Evolutionary conservation across 495 filamentous ascomycete genomes (phyloP).

Genomic region (Entonaema liquescens): DNA sequence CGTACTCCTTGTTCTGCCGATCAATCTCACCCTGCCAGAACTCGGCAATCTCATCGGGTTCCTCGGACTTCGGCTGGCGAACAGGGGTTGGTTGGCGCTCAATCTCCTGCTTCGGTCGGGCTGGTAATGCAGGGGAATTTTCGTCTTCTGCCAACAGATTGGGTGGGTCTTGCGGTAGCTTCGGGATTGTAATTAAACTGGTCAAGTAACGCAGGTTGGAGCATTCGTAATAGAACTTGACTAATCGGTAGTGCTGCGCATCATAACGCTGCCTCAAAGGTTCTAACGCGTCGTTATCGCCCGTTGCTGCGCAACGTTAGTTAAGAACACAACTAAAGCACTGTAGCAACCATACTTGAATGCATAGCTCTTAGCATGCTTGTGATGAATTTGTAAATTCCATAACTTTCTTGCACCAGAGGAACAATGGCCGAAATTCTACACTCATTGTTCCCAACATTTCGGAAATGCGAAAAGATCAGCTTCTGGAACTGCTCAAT

Average conservation of each 20-base stretch:
- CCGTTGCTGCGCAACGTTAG: slow-evolving; percentile 70
- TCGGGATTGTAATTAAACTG: slow-evolving; percentile 93
- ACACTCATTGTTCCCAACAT: slow-evolving; percentile 92
- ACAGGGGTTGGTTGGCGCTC: slow-evolving; percentile 71
- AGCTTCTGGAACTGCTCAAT: slow-evolving; percentile 98
- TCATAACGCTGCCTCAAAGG: slow-evolving; percentile 89
- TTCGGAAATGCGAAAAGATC: slow-evolving; percentile 94
- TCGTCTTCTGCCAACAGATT: slow-evolving; percentile 87
- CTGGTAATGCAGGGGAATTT: slow-evolving; percentile 81
- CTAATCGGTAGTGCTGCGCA: slow-evolving; percentile 92
- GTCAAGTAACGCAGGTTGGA: slow-evolving; percentile 96
- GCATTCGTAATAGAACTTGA: slow-evolving; percentile 99
- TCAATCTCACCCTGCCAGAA: slow-evolving; percentile 96
- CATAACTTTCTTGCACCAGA: slow-evolving; percentile 96
- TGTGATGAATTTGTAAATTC: slow-evolving; percentile 95
- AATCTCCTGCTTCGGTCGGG: slow-evolving; percentile 78
- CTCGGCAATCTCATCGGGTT: slow-evolving; percentile 94
- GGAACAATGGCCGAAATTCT: slow-evolving; percentile 93
- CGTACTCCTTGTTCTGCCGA: slow-evolving; percentile 91
- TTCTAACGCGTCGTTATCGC: slow-evolving; percentile 93
- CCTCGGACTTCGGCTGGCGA: slow-evolving; percentile 69
- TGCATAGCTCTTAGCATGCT: slow-evolving; percentile 98
- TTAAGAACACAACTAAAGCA: not conserved
- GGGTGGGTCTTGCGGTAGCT: slow-evolving; percentile 92
- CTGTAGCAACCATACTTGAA: slow-evolving; percentile 69